Percentiles rank a stretch among this genome's conserved stretches.
These are phyloP conservation scores for Neofusicoccum parvum DNA, from an alignment of 2,329 filamentous ascomycete species.

Conservation along the genomic window DNA sequence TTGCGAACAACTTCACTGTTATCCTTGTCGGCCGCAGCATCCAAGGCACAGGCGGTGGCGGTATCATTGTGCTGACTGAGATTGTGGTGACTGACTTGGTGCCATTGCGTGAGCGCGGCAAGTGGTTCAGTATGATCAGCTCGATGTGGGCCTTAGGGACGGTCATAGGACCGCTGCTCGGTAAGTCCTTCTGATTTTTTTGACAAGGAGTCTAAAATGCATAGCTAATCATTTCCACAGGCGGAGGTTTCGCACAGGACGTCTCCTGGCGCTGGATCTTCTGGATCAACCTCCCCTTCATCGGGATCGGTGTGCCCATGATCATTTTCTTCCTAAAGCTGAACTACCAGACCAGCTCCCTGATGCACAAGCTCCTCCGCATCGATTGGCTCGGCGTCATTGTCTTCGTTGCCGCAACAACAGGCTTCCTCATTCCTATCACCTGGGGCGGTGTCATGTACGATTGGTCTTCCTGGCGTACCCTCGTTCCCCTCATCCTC, in stretches of 20 bases:
- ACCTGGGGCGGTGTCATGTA: conserved; percentile 70
- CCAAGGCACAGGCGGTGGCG: conserved; percentile 46
- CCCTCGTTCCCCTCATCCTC: conserved; percentile 62
- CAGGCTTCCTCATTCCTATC: conserved; percentile 62
- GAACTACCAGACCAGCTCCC: conserved; percentile 49
- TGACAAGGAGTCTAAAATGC: not conserved
- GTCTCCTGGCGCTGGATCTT: conserved; percentile 65
- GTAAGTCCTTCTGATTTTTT: conserved; percentile 22
- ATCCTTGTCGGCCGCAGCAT: conserved; percentile 41
- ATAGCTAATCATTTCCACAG: conserved; percentile 18
- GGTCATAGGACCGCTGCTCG: conserved; percentile 51
- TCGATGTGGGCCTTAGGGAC: conserved; percentile 60
- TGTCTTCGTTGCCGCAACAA: conserved; percentile 62
- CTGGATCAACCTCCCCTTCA: conserved; percentile 64
- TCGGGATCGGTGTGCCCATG: conserved; percentile 51
- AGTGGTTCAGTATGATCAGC: conserved; percentile 45
- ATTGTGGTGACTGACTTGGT: conserved; percentile 51
- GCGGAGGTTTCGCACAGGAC: conserved; percentile 57
- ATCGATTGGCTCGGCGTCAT: conserved; percentile 66
- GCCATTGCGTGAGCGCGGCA: conserved; percentile 45
- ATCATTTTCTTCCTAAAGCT: conserved; percentile 58
- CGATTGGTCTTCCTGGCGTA: conserved; percentile 63
- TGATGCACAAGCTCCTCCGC: conserved; percentile 52
- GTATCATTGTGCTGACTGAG: conserved; percentile 45
- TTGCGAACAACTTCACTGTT: conserved; percentile 43